Conservation (phyloP, 768 basidiomycete species). For the Naganishia randhawae region DNA sequence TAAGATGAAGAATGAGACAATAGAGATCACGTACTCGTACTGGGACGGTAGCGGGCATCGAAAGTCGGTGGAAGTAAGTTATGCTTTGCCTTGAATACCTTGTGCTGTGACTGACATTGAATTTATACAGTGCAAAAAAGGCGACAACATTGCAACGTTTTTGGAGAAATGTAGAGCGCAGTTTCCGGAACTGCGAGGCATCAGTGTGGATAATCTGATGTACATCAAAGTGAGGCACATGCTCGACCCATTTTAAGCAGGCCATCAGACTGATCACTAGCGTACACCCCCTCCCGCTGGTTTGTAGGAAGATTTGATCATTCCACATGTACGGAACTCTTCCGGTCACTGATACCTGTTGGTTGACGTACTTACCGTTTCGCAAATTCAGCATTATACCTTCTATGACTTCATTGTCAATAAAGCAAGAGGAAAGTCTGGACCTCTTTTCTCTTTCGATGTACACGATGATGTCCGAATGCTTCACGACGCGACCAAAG, state of each 20-base stretch:
- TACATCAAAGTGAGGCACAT: constrained; percentile 74
- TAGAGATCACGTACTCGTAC: constrained; percentile 91
- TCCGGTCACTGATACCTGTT: constrained; percentile 9
- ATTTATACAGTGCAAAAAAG: constrained; percentile 83
- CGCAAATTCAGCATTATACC: constrained; percentile 71
- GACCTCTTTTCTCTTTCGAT: constrained; percentile 96
- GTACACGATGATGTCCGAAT: constrained; percentile 97
- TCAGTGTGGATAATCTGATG: constrained; percentile 94
- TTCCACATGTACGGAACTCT: constrained; percentile 71
- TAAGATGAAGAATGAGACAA: constrained; percentile 65
- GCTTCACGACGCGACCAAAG: constrained; percentile 86
- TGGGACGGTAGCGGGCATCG: constrained; percentile 99
- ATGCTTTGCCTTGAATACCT: background rate
- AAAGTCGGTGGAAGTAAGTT: constrained; percentile 77
- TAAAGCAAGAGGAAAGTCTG: constrained; percentile 96
- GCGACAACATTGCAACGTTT: constrained; percentile 79
- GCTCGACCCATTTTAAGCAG: background rate
- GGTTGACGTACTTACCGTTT: constrained; percentile 1
- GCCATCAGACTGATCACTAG: background rate
- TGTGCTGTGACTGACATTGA: background rate
- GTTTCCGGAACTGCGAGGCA: constrained; percentile 83
- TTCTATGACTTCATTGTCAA: constrained; percentile 99
- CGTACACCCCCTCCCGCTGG: background rate
- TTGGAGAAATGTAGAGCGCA: constrained; percentile 89
- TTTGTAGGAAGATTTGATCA: constrained; percentile 85